These are phyloP conservation scores for Bolboschoenoplectus hybrid DNA, from an alignment of 202 grass and related monocot species.

Conservation along the genomic window DNA sequence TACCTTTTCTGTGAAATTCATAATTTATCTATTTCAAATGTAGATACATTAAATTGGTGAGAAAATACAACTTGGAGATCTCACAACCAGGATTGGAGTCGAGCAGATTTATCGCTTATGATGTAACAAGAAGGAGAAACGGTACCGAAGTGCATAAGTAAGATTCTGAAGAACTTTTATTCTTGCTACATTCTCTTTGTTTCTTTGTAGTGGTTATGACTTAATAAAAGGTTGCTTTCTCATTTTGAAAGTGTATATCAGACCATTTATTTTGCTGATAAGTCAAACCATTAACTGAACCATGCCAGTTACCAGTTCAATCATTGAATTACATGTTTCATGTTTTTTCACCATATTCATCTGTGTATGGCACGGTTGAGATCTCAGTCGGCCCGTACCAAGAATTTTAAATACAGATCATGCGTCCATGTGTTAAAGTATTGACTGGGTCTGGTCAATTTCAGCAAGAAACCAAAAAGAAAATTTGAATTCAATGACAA, in stretches of 20 bases:
- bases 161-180: constrained; percentile 35
- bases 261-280: neutral
- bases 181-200: neutral
- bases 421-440: neutral
- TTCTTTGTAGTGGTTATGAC: neutral
- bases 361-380: neutral
- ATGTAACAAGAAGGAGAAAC: constrained; percentile 79
- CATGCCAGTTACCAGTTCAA: constrained; percentile 23
- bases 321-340: neutral
- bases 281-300: neutral
- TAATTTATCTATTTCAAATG: constrained; percentile 20
- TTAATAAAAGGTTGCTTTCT: constrained; percentile 29
- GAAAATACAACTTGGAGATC: constrained; percentile 81
- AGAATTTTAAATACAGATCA: neutral
- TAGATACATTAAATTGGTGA: constrained; percentile 86
- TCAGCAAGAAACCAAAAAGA: neutral
- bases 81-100: constrained; percentile 88
- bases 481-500: no score
- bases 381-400: neutral
- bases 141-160: constrained; percentile 86
- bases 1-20: neutral
- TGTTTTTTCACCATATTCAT: neutral
- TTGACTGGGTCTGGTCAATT: neutral
- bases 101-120: constrained; percentile 73
- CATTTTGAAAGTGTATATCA: constrained; percentile 22